Evolutionary conservation across 257 asterid genomes (phyloP), one percentile per base, ranked within the genome.

Genomic region (Henckelia pumila): DNA sequence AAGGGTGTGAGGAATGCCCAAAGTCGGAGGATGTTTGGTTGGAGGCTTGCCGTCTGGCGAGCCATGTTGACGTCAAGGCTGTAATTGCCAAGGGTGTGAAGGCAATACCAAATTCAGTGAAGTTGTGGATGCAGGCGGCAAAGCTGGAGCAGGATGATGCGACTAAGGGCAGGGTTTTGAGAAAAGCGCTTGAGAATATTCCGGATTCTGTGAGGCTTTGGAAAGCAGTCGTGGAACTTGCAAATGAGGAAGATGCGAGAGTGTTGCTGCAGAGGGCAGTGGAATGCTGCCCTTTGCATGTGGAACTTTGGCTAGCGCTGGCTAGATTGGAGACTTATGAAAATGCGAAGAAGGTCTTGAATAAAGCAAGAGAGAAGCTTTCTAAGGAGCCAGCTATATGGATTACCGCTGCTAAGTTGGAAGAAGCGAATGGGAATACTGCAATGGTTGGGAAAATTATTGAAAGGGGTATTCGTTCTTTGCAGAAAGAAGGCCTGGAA

Each of bases 201-300:
- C 92, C 95, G 0, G 95, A 84, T 49, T 92, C 96, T 0, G 95
- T 92, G 71, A 84, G 96, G 84, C 93, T 89, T 7, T 89, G 98
- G 98, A 87, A 89, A 80, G 96, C 96, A 8, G 98, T 87, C 76
- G 97, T 92, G 21, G 96, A 89, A 83, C 87, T 92, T 6, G 94
- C 96, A 13, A 85, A 84, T 63, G 96, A 92, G 80, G 96, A 83
- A 49, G 95, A 87, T 73, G 96, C 95, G 0, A 82, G 83, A 13
- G 80, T 86, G 49, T 64, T 87, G 81, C 74, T 85, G 59, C 96
- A 89, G 80, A 90, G 97, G 71, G 97, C 95, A 20, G 96, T 86
- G 71, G 95, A 89, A 64, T 89, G 84, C 67, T 84, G 89, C 78
- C 87, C 89, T 0, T 77, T 84, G 78, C 87, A 84, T 7, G 82